These are phyloP conservation scores for Populus tomentosa DNA, from an alignment of 441 rosid species.

Conservation along the genomic window DNA sequence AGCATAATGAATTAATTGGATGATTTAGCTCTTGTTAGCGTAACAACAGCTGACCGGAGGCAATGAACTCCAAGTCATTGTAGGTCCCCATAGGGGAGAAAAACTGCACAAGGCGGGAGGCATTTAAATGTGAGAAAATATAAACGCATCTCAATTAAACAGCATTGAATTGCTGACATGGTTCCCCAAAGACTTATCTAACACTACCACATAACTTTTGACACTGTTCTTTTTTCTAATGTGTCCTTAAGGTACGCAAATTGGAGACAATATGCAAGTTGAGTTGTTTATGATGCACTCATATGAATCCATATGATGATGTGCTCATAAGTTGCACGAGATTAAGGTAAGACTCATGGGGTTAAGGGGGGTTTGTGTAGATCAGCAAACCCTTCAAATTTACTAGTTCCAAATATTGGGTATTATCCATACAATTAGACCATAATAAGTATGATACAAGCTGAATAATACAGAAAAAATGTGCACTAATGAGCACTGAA, in stretches of 20 bases:
- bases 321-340: neutral
- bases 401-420: neutral
- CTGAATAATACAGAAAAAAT: neutral
- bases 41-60: neutral
- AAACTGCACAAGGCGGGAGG: neutral
- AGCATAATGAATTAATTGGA: neutral
- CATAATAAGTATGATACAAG: neutral
- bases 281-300: neutral
- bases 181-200: neutral
- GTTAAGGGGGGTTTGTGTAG: neutral
- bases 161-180: neutral
- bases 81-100: neutral
- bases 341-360: neutral
- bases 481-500: neutral
- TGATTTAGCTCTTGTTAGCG: neutral
- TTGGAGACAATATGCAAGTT: neutral
- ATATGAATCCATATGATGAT: neutral
- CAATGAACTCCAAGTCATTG: neutral
- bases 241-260: neutral
- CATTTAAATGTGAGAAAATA: neutral
- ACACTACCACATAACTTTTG: neutral
- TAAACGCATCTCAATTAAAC: neutral
- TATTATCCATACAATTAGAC: neutral
- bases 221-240: neutral
- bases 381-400: neutral